phyloP scores from a whole-genome alignment of 1,284 basidiomycete species.

The Tylopilus sp. region DNA sequence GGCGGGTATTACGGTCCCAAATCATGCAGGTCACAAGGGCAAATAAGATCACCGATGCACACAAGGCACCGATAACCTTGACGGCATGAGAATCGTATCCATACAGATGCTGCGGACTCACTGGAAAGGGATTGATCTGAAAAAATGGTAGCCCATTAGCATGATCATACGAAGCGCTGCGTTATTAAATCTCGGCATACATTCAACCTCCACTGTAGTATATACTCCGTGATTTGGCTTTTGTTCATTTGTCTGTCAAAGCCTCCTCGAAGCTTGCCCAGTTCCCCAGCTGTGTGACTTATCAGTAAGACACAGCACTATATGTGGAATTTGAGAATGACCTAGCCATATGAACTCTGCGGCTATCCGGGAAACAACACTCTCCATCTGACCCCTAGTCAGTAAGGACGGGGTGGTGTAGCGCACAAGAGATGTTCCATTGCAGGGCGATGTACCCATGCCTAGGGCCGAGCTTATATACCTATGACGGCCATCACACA shows the following conservation, averaged over 20 bases:
- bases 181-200: not conserved
- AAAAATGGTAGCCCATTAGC: not conserved
- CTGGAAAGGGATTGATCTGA: constrained; percentile 1
- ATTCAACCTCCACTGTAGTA: not conserved
- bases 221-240: not conserved
- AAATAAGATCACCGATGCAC: not conserved
- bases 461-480: not conserved
- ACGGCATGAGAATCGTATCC: not conserved
- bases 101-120: not conserved
- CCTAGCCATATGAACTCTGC: not conserved
- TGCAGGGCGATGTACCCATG: not conserved
- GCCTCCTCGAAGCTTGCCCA: not conserved
- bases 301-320: no score
- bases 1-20: not conserved
- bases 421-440: not conserved
- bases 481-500: not conserved
- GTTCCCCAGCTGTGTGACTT: not conserved
- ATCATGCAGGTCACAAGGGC: not conserved
- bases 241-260: not conserved
- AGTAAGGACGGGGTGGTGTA: not conserved
- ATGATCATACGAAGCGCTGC: not conserved
- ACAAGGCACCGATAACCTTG: not conserved
- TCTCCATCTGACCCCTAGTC: not conserved
- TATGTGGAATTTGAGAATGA: not conserved
- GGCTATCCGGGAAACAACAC: not conserved